These are phyloP conservation scores for Epichloe brachyelytri DNA, from an alignment of 2,329 filamentous ascomycete species.

Conservation along the genomic window DNA sequence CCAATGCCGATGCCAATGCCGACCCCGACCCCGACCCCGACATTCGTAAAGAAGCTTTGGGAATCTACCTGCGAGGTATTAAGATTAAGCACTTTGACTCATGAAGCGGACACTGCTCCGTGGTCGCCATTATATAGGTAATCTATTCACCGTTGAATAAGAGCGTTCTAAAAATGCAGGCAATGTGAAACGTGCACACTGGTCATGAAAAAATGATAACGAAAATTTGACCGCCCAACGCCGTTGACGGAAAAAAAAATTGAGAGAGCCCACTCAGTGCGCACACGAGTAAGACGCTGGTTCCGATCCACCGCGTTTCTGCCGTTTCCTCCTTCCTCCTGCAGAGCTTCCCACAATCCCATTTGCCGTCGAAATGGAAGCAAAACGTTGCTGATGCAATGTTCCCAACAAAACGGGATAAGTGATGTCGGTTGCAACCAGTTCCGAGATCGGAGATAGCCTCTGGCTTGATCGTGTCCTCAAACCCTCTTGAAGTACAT, in stretches of 20 bases:
- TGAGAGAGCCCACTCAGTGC: neutral
- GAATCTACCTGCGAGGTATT: neutral
- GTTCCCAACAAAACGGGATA: neutral
- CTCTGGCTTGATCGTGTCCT: neutral
- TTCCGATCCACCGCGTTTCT: neutral
- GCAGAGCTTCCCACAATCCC: neutral
- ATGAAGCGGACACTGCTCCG: neutral
- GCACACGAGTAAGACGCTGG: neutral
- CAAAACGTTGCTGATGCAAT: neutral
- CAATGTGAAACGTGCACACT: neutral
- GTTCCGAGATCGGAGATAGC: neutral
- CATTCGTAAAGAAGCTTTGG: no score
- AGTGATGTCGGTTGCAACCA: neutral
- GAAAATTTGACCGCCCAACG: neutral
- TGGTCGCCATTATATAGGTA: neutral
- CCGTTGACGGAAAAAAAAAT: neutral
- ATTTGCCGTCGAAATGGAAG: neutral
- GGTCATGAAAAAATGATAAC: neutral
- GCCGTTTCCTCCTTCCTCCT: neutral
- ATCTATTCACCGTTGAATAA: neutral
- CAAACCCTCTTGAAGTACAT: neutral
- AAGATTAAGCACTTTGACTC: neutral
- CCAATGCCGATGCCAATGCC: neutral
- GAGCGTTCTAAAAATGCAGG: neutral
- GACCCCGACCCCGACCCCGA: no score